phyloP scores from a whole-genome alignment of 225 moss, liverwort and hornwort genomes.

The Neckera pumila region DNA sequence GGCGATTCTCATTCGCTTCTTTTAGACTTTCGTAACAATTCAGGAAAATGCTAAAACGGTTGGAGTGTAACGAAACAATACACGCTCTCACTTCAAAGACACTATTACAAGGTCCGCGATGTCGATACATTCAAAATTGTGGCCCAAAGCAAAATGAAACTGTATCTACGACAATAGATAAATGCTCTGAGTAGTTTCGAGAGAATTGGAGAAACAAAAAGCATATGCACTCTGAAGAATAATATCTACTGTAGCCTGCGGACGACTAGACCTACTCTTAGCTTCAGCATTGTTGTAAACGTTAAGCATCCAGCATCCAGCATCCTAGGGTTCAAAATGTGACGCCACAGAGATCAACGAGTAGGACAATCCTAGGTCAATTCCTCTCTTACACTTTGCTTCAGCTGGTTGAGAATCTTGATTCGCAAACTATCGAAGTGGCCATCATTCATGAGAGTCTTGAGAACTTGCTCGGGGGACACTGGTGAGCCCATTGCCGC shows the following conservation, averaged over 20 bases:
- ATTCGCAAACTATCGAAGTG: constrained; percentile 65
- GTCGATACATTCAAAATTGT: neutral
- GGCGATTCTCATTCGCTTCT: neutral
- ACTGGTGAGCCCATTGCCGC: constrained; percentile 56
- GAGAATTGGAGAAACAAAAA: neutral
- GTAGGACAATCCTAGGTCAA: neutral
- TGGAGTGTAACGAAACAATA: neutral
- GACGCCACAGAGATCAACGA: neutral
- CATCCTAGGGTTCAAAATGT: neutral
- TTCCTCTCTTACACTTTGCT: constrained; percentile 56
- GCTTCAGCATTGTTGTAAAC: neutral
- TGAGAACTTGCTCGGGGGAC: constrained; percentile 54
- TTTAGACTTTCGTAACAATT: neutral
- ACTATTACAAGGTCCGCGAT: neutral
- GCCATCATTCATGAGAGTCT: constrained; percentile 72
- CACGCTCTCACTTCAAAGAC: neutral
- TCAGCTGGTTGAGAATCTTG: constrained; percentile 55
- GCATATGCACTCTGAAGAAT: neutral
- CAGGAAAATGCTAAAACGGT: neutral
- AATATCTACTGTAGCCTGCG: neutral
- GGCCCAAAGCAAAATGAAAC: neutral
- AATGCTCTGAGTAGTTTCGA: neutral
- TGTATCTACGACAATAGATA: neutral
- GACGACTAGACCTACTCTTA: neutral
- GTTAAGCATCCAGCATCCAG: neutral